These are phyloP conservation scores for Eleusine indica DNA, from an alignment of 176 grass and related monocot genomes.

Conservation along the genomic window DNA sequence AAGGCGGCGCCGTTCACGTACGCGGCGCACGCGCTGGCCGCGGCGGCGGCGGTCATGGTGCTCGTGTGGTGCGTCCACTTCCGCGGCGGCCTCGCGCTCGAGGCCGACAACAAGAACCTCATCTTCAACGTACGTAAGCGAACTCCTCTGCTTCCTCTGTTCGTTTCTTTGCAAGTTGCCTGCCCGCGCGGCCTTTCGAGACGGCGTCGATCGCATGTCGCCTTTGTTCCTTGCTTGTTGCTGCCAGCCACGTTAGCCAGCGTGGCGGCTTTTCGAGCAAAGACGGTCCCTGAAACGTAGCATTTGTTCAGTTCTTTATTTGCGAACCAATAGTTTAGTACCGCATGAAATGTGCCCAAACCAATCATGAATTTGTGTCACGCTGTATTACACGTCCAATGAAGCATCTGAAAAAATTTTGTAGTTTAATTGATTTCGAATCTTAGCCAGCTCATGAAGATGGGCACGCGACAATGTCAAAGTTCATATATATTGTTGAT, in stretches of 20 bases:
- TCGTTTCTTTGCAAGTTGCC: neutral
- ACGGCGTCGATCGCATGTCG: neutral
- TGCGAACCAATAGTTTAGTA: neutral
- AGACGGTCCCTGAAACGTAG: neutral
- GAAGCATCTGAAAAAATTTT: no score
- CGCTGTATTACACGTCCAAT: no score
- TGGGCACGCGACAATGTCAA: no score
- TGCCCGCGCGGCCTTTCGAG: neutral
- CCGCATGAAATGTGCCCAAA: neutral
- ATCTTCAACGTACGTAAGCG: slow-evolving; percentile 90
- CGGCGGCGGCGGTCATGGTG: slow-evolving; percentile 64
- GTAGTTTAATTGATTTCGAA: no score
- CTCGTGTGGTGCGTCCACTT: slow-evolving; percentile 88
- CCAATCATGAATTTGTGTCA: neutral
- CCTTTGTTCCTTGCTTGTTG: slow-evolving; percentile 20
- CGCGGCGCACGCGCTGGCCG: slow-evolving; percentile 66
- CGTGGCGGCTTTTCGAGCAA: neutral
- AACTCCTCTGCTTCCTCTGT: neutral
- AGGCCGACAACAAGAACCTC: slow-evolving; percentile 82
- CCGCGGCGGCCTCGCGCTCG: slow-evolving; percentile 84
- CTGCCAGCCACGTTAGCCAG: slow-evolving; percentile 25
- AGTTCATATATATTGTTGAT: neutral
- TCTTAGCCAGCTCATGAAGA: no score
- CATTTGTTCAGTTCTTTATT: neutral
- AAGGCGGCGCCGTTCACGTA: slow-evolving; percentile 75